Conservation (phyloP, 2,329 filamentous ascomycete species). For the Chrysoporthe austroafricana region DNA sequence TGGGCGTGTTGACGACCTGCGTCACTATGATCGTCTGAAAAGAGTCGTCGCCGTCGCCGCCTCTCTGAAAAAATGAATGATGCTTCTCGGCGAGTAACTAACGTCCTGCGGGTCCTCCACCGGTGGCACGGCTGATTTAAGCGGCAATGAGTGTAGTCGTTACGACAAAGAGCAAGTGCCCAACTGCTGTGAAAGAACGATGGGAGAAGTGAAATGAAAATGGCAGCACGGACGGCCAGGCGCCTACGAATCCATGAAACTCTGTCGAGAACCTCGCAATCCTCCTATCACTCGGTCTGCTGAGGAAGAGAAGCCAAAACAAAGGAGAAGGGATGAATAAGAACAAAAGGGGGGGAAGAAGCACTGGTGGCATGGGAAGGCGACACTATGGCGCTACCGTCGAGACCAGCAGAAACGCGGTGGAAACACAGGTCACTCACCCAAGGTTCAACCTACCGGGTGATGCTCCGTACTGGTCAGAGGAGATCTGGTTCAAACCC, state of each 20-base stretch:
- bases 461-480: neutral
- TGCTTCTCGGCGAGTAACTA: conserved; percentile 16
- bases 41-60: neutral
- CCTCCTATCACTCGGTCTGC: conserved; percentile 11
- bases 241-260: conserved; percentile 21
- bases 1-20: conserved; percentile 43
- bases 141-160: conserved; percentile 6
- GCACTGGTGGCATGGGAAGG: neutral
- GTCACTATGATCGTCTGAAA: conserved; percentile 34
- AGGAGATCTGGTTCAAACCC: neutral
- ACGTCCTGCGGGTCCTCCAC: conserved; percentile 28
- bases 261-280: conserved; percentile 13
- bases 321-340: conserved; percentile 20
- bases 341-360: conserved; percentile 7
- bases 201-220: conserved; percentile 12
- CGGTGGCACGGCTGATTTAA: conserved; percentile 15
- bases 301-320: conserved; percentile 28
- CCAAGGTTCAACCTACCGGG: neutral
- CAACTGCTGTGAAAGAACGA: conserved; percentile 17
- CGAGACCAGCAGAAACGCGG: conserved; percentile 28
- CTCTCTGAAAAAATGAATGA: conserved; percentile 7
- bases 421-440: conserved; percentile 26
- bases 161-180: conserved; percentile 5
- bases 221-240: conserved; percentile 17
- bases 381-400: conserved; percentile 15